A percentile compares a stretch with the other conserved stretches of the same genome.
These are phyloP conservation scores for Exophiala alcalophila DNA, from an alignment of 2,329 filamentous ascomycete genomes.

Conservation along the genomic window DNA sequence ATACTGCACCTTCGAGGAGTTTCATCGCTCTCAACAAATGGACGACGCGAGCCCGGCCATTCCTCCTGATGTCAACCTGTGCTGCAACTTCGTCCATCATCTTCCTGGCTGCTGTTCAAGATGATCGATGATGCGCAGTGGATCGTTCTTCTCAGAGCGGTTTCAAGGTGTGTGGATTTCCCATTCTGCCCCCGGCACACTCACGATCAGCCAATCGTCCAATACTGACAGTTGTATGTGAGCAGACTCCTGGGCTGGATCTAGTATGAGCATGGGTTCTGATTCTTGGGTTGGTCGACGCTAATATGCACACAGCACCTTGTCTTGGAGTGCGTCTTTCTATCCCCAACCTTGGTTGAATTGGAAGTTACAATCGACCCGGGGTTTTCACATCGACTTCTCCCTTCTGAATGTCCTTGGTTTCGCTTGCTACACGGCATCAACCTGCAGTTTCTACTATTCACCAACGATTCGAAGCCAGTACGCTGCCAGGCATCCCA, in stretches of 20 bases:
- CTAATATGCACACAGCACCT: slow-evolving; percentile 35
- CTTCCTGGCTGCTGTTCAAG: too few relatives aligned
- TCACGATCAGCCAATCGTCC: neutral
- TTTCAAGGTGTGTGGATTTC: slow-evolving; percentile 40
- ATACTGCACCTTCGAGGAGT: too few relatives aligned
- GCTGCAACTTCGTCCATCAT: too few relatives aligned
- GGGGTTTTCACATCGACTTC: slow-evolving; percentile 84
- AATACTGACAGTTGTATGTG: neutral
- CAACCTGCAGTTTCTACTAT: slow-evolving; percentile 72
- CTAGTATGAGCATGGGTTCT: slow-evolving; percentile 50
- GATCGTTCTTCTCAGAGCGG: slow-evolving; percentile 36
- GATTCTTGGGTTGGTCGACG: neutral
- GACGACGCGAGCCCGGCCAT: too few relatives aligned
- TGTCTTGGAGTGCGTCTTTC: slow-evolving; percentile 83
- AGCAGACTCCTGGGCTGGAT: slow-evolving; percentile 66
- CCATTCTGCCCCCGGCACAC: neutral
- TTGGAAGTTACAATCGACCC: slow-evolving; percentile 69
- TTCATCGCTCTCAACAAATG: too few relatives aligned
- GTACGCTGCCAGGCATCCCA: slow-evolving; percentile 75
- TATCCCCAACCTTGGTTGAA: slow-evolving; percentile 89
- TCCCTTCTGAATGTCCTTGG: slow-evolving; percentile 67
- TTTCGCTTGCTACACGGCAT: slow-evolving; percentile 67
- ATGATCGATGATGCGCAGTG: slow-evolving; percentile 17
- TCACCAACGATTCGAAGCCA: slow-evolving; percentile 73
- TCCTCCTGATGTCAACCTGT: too few relatives aligned